These are phyloP conservation scores for Boletus tomentosulus DNA, from an alignment of 768 basidiomycete species.

Conservation along the genomic window DNA sequence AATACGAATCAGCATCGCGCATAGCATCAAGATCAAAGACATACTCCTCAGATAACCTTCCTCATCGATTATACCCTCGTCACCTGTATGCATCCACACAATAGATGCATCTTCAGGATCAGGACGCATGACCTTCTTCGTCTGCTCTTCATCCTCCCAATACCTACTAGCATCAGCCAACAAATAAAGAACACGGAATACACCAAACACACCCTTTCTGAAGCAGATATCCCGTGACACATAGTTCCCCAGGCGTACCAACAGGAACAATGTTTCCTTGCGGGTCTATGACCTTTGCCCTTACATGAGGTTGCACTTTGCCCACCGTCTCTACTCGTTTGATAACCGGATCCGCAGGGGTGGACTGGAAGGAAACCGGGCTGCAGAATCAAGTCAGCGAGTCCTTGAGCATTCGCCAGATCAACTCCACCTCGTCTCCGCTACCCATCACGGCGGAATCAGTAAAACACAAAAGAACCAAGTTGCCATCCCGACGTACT, in stretches of 20 bases:
- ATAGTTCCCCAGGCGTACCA: constrained; percentile 69
- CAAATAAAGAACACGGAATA: neutral
- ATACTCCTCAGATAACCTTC: constrained; percentile 74
- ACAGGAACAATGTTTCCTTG: constrained; percentile 64
- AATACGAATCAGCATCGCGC: neutral
- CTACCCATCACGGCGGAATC: constrained; percentile 32
- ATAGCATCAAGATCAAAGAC: constrained; percentile 19
- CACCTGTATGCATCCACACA: constrained; percentile 83
- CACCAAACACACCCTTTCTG: constrained; percentile 61
- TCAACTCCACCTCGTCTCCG: constrained; percentile 58
- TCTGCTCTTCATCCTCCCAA: constrained; percentile 72
- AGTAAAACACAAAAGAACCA: neutral
- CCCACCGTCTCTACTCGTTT: constrained; percentile 85
- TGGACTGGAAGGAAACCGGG: constrained; percentile 82
- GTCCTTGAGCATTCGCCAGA: neutral
- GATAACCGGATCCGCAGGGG: constrained; percentile 58
- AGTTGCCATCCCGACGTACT: constrained; percentile 44
- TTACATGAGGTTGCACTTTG: constrained; percentile 69
- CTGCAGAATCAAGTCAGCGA: constrained; percentile 33
- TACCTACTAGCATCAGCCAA: constrained; percentile 44
- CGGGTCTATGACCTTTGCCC: constrained; percentile 62
- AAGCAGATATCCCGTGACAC: constrained; percentile 69
- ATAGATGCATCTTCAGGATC: constrained; percentile 48
- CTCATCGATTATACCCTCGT: constrained; percentile 76
- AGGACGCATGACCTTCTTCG: constrained; percentile 50